Percentiles rank a stretch among this genome's conserved stretches.
phyloP scores from a whole-genome alignment of 495 filamentous ascomycete genomes.

The Neurospora sp. region DNA sequence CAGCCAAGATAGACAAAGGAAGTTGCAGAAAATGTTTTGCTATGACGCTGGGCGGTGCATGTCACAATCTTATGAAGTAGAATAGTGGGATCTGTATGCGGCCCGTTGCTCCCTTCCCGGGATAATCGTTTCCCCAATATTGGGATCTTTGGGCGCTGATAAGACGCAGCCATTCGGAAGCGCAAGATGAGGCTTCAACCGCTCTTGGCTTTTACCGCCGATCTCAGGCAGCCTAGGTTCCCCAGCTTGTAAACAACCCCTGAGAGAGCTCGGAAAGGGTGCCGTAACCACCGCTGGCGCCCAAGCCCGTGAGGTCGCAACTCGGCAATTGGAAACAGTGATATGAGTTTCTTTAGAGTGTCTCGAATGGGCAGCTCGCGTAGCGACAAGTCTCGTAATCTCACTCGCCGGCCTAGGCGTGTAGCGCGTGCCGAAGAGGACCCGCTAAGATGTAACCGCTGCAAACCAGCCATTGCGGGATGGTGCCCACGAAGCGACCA shows the following conservation, averaged over 20 bases:
- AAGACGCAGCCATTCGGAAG: not conserved
- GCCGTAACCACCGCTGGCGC: not conserved
- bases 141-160: not conserved
- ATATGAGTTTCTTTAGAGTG: not conserved
- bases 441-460: not conserved
- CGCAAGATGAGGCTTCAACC: not conserved
- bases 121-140: not conserved
- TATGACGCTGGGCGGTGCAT: not conserved
- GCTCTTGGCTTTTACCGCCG: not conserved
- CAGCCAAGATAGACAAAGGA: not conserved
- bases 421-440: not conserved
- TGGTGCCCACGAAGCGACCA: not conserved
- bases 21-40: not conserved
- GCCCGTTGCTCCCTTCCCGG: not conserved
- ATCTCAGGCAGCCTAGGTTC: not conserved
- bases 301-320: not conserved
- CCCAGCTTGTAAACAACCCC: not conserved
- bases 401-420: not conserved
- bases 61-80: not conserved
- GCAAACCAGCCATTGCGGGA: not conserved
- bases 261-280: not conserved
- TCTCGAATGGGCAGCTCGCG: not conserved
- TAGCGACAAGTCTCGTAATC: not conserved
- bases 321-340: not conserved
- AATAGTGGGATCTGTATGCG: not conserved